Evolutionary conservation across 2,329 filamentous ascomycete genomes (phyloP).

Genomic region (Alternaria sp.): DNA sequence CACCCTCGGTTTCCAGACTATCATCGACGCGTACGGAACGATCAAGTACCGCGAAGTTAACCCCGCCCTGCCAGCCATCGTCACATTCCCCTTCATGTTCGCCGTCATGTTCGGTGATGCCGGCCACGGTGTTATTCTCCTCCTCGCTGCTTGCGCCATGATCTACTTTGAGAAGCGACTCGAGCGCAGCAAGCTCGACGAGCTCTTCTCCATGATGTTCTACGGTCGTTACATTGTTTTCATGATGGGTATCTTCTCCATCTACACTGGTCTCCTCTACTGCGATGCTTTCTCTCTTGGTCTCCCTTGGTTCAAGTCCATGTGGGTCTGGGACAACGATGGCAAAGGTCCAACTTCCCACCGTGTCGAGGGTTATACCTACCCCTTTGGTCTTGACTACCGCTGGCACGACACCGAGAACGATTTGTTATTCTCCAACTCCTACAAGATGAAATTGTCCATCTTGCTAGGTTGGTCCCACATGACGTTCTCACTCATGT

Average conservation of each 20-base stretch:
- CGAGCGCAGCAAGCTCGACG: conserved; percentile 86
- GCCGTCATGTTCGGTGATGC: conserved; percentile 99
- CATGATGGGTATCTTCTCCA: conserved; percentile 96
- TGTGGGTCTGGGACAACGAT: conserved; percentile 84
- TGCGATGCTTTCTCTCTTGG: conserved; percentile 97
- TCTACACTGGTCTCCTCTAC: conserved; percentile 97
- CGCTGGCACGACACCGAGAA: conserved; percentile 98
- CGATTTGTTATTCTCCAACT: conserved; percentile 94
- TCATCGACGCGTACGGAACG: conserved; percentile 98
- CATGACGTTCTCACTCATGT: conserved; percentile 98
- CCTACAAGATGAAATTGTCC: conserved; percentile 99
- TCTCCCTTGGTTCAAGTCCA: conserved; percentile 85
- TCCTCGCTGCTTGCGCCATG: conserved; percentile 84
- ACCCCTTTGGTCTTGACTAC: conserved; percentile 95
- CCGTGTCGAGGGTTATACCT: conserved; percentile 77
- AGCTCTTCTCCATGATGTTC: conserved; percentile 98
- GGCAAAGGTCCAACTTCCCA: conserved; percentile 71
- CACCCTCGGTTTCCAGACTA: conserved; percentile 97
- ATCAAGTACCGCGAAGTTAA: conserved; percentile 98
- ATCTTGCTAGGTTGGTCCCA: conserved; percentile 97
- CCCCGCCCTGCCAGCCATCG: conserved; percentile 90
- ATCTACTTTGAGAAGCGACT: conserved; percentile 95
- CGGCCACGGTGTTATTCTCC: conserved; percentile 91
- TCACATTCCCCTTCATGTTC: conserved; percentile 99
- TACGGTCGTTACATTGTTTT: conserved; percentile 98